These are phyloP conservation scores for Emergomyces pasteurianus DNA, from an alignment of 2,329 filamentous ascomycete genomes.

Conservation along the genomic window DNA sequence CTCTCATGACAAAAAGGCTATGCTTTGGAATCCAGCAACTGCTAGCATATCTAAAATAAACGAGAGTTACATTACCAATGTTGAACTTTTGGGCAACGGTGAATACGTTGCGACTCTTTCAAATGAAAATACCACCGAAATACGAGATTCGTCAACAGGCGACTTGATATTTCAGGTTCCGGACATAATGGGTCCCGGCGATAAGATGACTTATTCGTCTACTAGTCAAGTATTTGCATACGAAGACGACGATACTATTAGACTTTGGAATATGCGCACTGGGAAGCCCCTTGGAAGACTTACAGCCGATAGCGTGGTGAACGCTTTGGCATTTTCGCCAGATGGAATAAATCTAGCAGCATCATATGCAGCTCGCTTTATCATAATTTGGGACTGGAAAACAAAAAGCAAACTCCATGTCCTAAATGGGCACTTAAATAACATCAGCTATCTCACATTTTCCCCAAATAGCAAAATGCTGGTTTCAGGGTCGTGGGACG, in stretches of 20 bases:
- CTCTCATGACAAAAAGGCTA: conserved; percentile 5
- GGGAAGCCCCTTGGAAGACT: neutral
- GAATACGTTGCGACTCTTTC: neutral
- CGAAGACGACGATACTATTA: neutral
- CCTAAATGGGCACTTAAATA: neutral
- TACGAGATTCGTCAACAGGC: neutral
- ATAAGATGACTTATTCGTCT: neutral
- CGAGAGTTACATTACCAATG: neutral
- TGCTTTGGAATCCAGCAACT: neutral
- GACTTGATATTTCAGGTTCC: neutral
- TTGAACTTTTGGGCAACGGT: neutral
- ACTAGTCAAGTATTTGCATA: neutral
- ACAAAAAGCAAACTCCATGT: neutral
- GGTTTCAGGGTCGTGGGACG: neutral
- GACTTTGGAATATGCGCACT: neutral
- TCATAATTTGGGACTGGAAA: neutral
- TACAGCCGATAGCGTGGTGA: neutral
- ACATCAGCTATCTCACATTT: neutral
- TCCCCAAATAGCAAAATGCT: neutral
- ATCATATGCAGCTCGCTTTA: neutral
- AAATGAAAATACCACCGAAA: neutral
- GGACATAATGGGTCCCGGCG: neutral
- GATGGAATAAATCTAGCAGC: neutral
- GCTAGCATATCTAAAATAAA: neutral
- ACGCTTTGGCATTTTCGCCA: neutral